Conservation (phyloP, 2,329 filamentous ascomycete species). For the Aspergillus calidoustus region DNA sequence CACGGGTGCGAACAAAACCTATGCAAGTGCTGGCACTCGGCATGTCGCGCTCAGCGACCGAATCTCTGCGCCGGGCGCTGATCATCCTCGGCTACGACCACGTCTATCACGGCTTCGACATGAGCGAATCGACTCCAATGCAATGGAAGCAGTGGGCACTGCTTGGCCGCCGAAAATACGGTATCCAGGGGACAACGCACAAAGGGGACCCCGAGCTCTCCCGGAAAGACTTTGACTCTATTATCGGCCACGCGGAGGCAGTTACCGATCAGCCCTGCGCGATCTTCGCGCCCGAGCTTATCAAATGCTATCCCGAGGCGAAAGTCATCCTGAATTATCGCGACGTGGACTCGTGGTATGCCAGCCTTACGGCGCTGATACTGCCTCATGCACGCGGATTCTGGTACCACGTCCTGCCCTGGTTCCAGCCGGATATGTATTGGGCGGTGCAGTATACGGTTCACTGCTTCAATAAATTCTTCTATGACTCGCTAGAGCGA, state of each 20-base stretch:
- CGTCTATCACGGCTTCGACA: conserved; percentile 30
- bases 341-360: conserved; percentile 25
- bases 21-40: conserved; percentile 32
- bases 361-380: conserved; percentile 9
- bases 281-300: conserved; percentile 27
- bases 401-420: conserved; percentile 7
- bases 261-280: conserved; percentile 25
- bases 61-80: conserved; percentile 32
- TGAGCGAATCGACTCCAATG: conserved; percentile 4
- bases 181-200: neutral
- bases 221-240: conserved; percentile 16
- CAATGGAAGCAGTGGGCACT: conserved; percentile 15
- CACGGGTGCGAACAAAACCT: conserved; percentile 4
- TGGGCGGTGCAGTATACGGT: conserved; percentile 13
- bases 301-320: conserved; percentile 29
- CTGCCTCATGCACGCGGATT: neutral
- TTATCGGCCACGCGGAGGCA: conserved; percentile 22
- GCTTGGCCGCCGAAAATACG: conserved; percentile 13
- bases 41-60: conserved; percentile 31
- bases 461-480: conserved; percentile 2
- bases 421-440: conserved; percentile 19
- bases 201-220: neutral
- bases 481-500: conserved; percentile 5
- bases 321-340: conserved; percentile 32
- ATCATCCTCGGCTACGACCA: conserved; percentile 32